Percentiles rank a stretch among this genome's conserved stretches.
phyloP scores from a whole-genome alignment of 179 eudicot species.

The Drosera spatulata region DNA sequence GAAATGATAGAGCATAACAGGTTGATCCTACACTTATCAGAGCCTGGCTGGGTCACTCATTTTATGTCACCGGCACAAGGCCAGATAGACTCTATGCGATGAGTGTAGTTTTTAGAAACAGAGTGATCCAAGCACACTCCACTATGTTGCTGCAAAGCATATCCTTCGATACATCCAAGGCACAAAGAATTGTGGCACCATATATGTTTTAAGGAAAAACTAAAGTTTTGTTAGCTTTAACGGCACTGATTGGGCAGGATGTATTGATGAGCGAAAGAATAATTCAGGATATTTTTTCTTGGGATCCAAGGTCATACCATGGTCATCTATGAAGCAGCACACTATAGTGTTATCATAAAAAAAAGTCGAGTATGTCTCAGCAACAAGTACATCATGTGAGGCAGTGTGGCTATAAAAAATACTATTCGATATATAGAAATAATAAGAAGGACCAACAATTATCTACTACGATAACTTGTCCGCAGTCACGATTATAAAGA shows the following conservation, averaged over 20 bases:
- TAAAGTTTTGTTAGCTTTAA: background rate
- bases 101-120: background rate
- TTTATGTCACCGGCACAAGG: background rate
- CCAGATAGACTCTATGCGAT: background rate
- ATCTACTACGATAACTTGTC: background rate
- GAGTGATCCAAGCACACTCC: background rate
- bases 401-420: conserved; percentile 1
- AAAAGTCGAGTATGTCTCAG: background rate
- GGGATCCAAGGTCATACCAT: background rate
- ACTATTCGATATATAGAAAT: background rate
- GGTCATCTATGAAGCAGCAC: background rate
- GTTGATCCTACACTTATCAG: background rate
- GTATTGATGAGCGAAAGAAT: background rate
- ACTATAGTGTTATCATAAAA: background rate
- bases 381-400: background rate
- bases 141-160: background rate
- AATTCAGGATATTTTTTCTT: background rate
- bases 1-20: conserved; percentile 1
- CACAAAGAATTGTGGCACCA: background rate
- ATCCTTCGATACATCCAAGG: background rate
- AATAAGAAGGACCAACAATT: background rate
- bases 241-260: background rate
- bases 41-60: background rate
- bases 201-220: background rate
- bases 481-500: background rate